phyloP scores from a whole-genome alignment of 306 rosid genomes.

The Quercus dentata region DNA sequence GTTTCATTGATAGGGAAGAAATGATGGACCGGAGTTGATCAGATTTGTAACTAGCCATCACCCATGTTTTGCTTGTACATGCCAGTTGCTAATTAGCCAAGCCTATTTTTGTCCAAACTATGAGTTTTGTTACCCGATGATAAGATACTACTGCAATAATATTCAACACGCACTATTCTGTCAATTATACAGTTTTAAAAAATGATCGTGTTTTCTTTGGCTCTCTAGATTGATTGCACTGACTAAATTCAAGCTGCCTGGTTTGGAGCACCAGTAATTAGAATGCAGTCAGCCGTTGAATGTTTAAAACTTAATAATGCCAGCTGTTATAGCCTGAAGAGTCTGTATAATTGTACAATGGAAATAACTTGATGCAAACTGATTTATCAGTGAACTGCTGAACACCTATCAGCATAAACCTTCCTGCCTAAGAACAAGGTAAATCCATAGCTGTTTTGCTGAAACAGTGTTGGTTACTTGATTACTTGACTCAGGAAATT shows the following conservation, averaged over 20 bases:
- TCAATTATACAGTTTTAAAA: not conserved
- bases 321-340: too few relatives aligned
- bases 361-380: too few relatives aligned
- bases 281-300: too few relatives aligned
- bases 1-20: constrained; percentile 85
- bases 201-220: not conserved
- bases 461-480: too few relatives aligned
- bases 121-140: not conserved
- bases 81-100: not conserved
- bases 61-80: not conserved
- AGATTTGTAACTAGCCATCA: constrained; percentile 18
- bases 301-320: too few relatives aligned
- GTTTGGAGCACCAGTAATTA: too few relatives aligned
- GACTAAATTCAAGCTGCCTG: not conserved
- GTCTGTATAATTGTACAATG: too few relatives aligned
- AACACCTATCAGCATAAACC: too few relatives aligned
- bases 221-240: not conserved
- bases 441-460: too few relatives aligned
- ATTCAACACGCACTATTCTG: not conserved
- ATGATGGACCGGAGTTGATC: constrained; percentile 24
- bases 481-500: too few relatives aligned
- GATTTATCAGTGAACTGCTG: too few relatives aligned
- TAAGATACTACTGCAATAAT: not conserved
- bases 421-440: too few relatives aligned
- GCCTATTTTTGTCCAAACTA: not conserved